Base-by-base conservation (phyloP, 2,329 filamentous ascomycete genomes). In the Plenodomus lindquistii region DNA sequence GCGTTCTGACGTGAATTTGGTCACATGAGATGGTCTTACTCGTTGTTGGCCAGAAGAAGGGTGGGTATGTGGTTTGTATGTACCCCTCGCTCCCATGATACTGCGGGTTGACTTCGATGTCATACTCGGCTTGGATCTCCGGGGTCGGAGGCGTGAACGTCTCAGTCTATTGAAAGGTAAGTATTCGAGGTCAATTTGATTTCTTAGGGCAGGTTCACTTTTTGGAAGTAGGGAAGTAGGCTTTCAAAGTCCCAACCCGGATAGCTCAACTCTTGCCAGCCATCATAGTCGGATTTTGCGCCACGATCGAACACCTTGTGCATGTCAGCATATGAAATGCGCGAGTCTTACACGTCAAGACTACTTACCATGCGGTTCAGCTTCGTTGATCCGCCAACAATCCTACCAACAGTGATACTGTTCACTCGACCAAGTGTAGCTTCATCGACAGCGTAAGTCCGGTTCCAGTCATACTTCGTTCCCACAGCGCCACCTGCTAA, bases 321-420 rank as follows among this genome's bases (percentile, higher is more conserved):
- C 5, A 15, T 7, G 17, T 36, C 22, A 24, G 22, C 11, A 24
- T 24, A 24, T 24, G 11, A 11, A 5, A 6, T 11, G 6, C 22
- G 11, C 5, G 6, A 6, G 15, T 36, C 15, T n/a, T 6, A 18
- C n/a, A 36, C 17, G 15, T 5, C n/a, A 15, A 36, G 6, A 11
- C 22, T 6, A 36, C 34, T 36, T 36, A 37, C 61, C 54, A 70
- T 60, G 17, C 74, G 68, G 46, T 79, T 79, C n/a, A 79, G 40
- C 43, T 62, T 62, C 4, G 60, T 60, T 10, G 57, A 59, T 19
- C 62, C 62, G n/a, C 62, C 62, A 19, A 63, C 60, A 10, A 61
- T 20, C 38, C 53, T 65, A 13, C 62, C 62, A 20, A 54, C 49
- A 10, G 57, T 45, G 15, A 63, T 47, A 1, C 52, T 18, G 17